phyloP scores from a whole-genome alignment of 371 early-diverging fungal genomes.

The Apophysomyces sp. region DNA sequence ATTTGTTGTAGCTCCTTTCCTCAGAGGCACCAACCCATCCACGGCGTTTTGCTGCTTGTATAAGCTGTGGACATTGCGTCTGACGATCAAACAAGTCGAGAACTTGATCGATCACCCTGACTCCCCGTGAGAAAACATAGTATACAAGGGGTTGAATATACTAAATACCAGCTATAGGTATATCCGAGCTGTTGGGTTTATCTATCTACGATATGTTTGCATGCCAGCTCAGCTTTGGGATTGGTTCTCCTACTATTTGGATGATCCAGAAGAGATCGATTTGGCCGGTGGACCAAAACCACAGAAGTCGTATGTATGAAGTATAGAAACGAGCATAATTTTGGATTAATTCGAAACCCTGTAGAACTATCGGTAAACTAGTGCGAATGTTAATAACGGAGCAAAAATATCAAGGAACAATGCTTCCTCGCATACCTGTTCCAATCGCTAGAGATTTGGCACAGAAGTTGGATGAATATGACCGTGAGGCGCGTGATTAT shows the following conservation, averaged over 20 bases:
- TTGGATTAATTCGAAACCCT: background rate
- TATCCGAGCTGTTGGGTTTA: conserved; percentile 79
- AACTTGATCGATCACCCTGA: conserved; percentile 76
- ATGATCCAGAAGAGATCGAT: conserved; percentile 75
- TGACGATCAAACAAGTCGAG: conserved; percentile 79
- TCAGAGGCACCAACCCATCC: conserved; percentile 80
- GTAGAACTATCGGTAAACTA: conserved; percentile 74
- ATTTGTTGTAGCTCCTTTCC: conserved; percentile 68
- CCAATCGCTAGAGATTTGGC: conserved; percentile 78
- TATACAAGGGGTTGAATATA: background rate
- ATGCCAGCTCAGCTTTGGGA: conserved; percentile 80
- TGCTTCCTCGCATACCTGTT: conserved; percentile 84
- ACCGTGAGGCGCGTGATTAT: conserved; percentile 21
- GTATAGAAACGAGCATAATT: background rate
- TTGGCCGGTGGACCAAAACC: conserved; percentile 68
- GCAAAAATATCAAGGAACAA: conserved; percentile 73
- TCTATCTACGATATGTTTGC: conserved; percentile 86
- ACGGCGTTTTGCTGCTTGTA: conserved; percentile 86
- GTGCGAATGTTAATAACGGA: conserved; percentile 67
- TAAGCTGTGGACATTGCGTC: conserved; percentile 81
- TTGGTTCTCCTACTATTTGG: conserved; percentile 81
- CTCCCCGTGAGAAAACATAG: conserved; percentile 64
- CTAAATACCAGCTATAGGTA: conserved; percentile 45
- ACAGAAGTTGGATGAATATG: conserved; percentile 61
- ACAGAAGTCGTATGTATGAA: conserved; percentile 53